Evolutionary conservation across 169 alveolate genomes (phyloP).

Genomic region (Plasmodium vivax): DNA sequence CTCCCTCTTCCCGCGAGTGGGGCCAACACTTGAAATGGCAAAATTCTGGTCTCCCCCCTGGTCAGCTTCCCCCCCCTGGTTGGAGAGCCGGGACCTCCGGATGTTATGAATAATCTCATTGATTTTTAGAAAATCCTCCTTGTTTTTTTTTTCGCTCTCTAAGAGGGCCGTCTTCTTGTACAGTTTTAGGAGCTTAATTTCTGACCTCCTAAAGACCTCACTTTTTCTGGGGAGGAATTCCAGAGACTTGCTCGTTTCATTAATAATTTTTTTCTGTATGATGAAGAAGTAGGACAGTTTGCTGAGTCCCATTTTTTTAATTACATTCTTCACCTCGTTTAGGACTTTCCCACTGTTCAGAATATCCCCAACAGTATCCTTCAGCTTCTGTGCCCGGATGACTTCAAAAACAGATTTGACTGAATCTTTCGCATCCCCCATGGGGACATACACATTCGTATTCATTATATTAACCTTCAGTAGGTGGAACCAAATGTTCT

Average conservation of each 20-base stretch:
- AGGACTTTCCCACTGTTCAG: neutral
- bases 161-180: constrained; percentile 38
- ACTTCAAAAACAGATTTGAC: constrained; percentile 30
- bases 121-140: neutral
- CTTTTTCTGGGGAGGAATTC: constrained; percentile 47
- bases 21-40: neutral
- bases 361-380: neutral
- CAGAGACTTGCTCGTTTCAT: neutral
- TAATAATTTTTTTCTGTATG: constrained; percentile 20
- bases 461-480: constrained; percentile 11
- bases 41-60: neutral
- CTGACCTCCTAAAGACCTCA: neutral
- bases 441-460: constrained; percentile 19
- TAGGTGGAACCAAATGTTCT: constrained; percentile 55
- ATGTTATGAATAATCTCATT: constrained; percentile 8
- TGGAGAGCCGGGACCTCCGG: neutral
- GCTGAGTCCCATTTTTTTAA: constrained; percentile 51
- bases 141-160: constrained; percentile 14
- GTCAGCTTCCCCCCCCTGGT: neutral
- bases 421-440: constrained; percentile 13
- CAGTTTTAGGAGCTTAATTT: constrained; percentile 8
- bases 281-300: constrained; percentile 21
- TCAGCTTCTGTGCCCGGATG: neutral
- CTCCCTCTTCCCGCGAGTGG: neutral
- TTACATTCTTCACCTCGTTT: constrained; percentile 12